phyloP scores from a whole-genome alignment of 371 early-diverging fungal genomes.

The Apophysomyces variabilis region DNA sequence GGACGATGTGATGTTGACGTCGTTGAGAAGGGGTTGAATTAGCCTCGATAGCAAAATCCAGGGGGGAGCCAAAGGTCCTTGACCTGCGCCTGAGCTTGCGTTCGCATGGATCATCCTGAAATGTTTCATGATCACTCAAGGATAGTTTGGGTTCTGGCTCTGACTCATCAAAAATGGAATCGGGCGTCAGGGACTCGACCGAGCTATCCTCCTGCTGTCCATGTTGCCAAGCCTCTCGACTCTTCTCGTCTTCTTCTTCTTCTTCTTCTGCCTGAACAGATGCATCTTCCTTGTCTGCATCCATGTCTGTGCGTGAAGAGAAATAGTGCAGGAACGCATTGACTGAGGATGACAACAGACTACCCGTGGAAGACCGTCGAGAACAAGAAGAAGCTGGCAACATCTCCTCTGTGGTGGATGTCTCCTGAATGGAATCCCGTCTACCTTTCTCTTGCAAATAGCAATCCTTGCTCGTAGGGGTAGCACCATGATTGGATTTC shows the following conservation, averaged over 20 bases:
- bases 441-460: neutral
- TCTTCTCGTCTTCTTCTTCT: neutral
- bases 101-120: slow-evolving; percentile 15
- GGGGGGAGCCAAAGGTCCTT: slow-evolving; percentile 4
- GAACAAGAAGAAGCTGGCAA: slow-evolving; percentile 11
- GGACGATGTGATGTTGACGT: slow-evolving; percentile 31
- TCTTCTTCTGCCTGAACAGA: too few species aligned
- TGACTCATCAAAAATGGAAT: neutral
- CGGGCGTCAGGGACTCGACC: neutral
- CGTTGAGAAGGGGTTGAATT: slow-evolving; percentile 2
- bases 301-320: slow-evolving; percentile 7
- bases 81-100: slow-evolving; percentile 27
- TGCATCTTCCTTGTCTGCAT: neutral
- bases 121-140: slow-evolving; percentile 13
- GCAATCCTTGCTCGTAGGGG: neutral
- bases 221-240: neutral
- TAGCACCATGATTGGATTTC: slow-evolving; percentile 5
- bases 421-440: neutral
- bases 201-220: neutral
- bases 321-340: slow-evolving; percentile 30
- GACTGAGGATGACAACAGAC: slow-evolving; percentile 23
- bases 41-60: slow-evolving; percentile 17
- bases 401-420: neutral
- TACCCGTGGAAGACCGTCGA: slow-evolving; percentile 12
- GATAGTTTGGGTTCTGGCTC: slow-evolving; percentile 2